Conservation (phyloP, 331 rosid species). For the Malus hybrid region DNA sequence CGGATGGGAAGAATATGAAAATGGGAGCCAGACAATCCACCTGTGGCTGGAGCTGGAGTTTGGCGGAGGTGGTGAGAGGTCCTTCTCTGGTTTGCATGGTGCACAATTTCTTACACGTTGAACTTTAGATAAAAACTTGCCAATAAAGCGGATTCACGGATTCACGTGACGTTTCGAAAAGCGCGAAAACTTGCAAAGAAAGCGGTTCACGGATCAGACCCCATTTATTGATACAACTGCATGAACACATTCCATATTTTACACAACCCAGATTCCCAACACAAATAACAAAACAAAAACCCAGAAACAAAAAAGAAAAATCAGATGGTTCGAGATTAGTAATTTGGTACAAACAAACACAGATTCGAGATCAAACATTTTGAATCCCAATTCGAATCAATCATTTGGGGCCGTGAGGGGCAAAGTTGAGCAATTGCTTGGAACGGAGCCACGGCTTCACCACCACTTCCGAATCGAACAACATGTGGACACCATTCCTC, state of each 20-base stretch:
- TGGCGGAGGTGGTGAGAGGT: no score
- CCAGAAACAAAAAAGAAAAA: neutral
- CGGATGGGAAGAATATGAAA: no score
- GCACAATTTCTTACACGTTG: no score
- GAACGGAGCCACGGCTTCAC: slow-evolving; percentile 63
- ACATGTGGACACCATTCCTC: slow-evolving; percentile 19
- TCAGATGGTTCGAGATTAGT: neutral
- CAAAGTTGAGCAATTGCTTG: slow-evolving; percentile 43
- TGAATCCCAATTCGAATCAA: neutral
- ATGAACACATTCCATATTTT: neutral
- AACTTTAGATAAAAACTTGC: no score
- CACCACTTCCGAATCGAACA: slow-evolving; percentile 48
- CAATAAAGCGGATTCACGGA: no score
- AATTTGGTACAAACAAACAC: neutral
- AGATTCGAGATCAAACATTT: neutral
- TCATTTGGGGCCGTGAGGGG: slow-evolving; percentile 21
- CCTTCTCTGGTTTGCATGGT: no score
- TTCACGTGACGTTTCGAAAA: no score
- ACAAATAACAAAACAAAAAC: neutral
- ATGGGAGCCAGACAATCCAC: no score
- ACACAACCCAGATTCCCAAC: neutral
- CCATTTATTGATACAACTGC: neutral
- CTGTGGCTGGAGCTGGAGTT: no score
- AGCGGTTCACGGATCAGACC: no score
- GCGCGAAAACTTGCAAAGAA: no score